Conservation (phyloP, 805 yeast species). For the Ogataea pignaliae region DNA sequence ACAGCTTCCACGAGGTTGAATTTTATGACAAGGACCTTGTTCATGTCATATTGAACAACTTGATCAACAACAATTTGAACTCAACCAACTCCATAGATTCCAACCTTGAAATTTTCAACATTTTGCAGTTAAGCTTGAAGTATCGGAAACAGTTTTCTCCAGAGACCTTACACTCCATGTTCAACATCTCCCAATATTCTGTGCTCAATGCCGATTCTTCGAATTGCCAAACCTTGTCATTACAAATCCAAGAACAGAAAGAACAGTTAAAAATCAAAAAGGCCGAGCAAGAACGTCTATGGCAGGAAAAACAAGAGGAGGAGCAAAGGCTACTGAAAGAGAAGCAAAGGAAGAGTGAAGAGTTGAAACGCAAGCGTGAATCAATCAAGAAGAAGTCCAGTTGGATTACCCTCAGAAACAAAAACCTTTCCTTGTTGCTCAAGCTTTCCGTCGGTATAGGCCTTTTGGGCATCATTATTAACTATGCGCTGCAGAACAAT, state of each 20-base stretch:
- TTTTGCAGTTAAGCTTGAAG: slow-evolving; percentile 19
- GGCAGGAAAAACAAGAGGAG: slow-evolving; percentile 2
- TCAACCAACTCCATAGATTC: slow-evolving; percentile 18
- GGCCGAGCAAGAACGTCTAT: not conserved
- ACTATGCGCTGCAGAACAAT: slow-evolving; percentile 7
- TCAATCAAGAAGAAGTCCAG: slow-evolving; percentile 1
- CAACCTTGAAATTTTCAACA: slow-evolving; percentile 20
- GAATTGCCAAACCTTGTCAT: slow-evolving; percentile 6
- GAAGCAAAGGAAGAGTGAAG: not conserved
- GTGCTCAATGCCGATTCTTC: slow-evolving; percentile 13
- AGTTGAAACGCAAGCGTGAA: too few relatives aligned
- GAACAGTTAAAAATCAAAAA: slow-evolving; percentile 2
- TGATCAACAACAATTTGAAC: slow-evolving; percentile 24
- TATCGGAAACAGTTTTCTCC: slow-evolving; percentile 10
- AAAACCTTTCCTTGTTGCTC: slow-evolving; percentile 13
- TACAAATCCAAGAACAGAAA: slow-evolving; percentile 15
- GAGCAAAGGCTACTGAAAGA: slow-evolving; percentile 1
- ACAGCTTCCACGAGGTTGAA: slow-evolving; percentile 6
- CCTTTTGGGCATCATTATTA: slow-evolving; percentile 12
- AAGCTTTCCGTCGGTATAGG: slow-evolving; percentile 19
- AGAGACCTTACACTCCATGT: not conserved
- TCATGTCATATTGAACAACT: slow-evolving; percentile 25
- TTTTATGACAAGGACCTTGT: slow-evolving; percentile 23
- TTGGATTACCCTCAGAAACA: slow-evolving; percentile 9
- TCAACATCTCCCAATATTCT: slow-evolving; percentile 16